Percentiles rank a stretch among this genome's conserved stretches.
Evolutionary conservation across 208 protist genomes (phyloP).

Genomic region (Lotmaria passim): DNA sequence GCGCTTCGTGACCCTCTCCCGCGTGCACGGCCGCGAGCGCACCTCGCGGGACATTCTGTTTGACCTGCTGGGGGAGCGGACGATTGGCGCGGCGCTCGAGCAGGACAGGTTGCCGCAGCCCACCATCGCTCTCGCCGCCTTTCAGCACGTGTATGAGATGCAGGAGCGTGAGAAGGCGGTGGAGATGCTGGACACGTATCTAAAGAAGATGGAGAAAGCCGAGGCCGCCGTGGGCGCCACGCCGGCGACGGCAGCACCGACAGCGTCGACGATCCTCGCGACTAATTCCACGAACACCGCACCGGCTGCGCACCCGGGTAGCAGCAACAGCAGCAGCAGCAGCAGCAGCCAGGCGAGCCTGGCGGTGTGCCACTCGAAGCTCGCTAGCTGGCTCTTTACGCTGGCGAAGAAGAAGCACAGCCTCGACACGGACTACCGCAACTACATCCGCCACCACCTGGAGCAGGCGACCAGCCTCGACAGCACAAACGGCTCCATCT

Average conservation of each 20-base stretch:
- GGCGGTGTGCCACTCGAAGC: conserved; percentile 84
- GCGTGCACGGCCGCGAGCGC: conserved; percentile 84
- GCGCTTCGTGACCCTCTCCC: conserved; percentile 96
- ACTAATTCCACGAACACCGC: no score
- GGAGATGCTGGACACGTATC: conserved; percentile 70
- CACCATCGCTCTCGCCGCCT: conserved; percentile 76
- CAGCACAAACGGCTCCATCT: conserved; percentile 96
- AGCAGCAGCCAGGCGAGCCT: conserved; percentile 45
- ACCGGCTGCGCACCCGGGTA: no score
- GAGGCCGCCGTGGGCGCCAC: conserved; percentile 8
- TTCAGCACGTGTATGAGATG: conserved; percentile 90
- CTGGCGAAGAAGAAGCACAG: conserved; percentile 30
- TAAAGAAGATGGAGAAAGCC: conserved; percentile 53
- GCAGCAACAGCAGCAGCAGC: not conserved
- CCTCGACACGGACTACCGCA: conserved; percentile 29
- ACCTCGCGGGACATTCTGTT: conserved; percentile 91
- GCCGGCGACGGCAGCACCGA: no score
- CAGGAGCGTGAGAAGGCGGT: conserved; percentile 71
- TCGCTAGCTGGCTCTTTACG: conserved; percentile 82
- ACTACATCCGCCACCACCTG: conserved; percentile 70
- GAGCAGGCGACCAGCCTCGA: conserved; percentile 83
- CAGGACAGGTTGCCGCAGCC: conserved; percentile 63
- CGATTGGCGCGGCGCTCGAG: conserved; percentile 63
- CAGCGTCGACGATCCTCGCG: no score
- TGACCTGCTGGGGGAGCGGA: conserved; percentile 81